phyloP scores from a whole-genome alignment of 768 basidiomycete species.

The Hortiboletus flavorubellus region DNA sequence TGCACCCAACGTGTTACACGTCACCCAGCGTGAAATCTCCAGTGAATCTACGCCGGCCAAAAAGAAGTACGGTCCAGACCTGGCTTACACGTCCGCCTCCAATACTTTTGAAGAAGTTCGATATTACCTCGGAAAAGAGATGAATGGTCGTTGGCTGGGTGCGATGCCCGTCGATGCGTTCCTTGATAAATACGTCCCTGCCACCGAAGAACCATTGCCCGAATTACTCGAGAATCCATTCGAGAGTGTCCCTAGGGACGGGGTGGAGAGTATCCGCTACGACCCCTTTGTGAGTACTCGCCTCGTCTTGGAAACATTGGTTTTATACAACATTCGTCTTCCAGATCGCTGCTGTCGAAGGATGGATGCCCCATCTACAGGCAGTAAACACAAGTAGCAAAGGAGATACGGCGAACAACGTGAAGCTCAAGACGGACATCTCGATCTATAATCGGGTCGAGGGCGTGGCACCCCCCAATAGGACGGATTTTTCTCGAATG shows the following conservation, averaged over 20 bases:
- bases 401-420: background rate
- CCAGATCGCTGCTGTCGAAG: background rate
- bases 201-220: too few relatives aligned
- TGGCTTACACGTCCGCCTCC: background rate
- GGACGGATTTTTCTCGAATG: background rate
- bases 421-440: conserved; percentile 1
- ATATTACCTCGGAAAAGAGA: background rate
- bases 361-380: background rate
- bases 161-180: too few relatives aligned
- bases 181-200: too few relatives aligned
- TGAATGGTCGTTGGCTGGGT: background rate
- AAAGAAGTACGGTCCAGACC: background rate
- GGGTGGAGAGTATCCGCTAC: background rate
- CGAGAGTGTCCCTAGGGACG: background rate
- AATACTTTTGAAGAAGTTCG: background rate
- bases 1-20: background rate
- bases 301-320: background rate
- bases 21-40: background rate
- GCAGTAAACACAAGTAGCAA: conserved; percentile 3
- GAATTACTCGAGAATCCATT: background rate
- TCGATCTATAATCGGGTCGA: background rate
- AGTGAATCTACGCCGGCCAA: background rate
- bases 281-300: background rate
- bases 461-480: background rate
- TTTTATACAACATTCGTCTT: background rate